phyloP scores from a whole-genome alignment of 2,329 filamentous ascomycete species.

The Phoma herbarum region DNA sequence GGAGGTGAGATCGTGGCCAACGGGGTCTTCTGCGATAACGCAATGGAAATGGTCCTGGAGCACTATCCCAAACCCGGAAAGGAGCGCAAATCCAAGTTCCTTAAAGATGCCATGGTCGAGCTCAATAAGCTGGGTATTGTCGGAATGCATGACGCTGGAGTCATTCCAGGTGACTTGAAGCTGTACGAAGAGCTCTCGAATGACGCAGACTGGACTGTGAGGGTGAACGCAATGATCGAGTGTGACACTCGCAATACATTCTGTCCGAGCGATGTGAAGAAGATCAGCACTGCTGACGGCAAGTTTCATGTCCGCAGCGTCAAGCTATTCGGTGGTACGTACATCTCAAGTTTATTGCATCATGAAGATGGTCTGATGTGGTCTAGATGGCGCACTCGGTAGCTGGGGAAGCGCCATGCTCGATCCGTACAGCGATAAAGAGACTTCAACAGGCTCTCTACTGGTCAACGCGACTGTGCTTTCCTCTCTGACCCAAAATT shows the following conservation, averaged over 20 bases:
- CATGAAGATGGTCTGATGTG: constrained; percentile 22
- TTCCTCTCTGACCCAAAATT: constrained; percentile 62
- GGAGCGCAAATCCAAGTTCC: constrained; percentile 62
- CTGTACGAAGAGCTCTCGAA: constrained; percentile 64
- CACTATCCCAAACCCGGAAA: constrained; percentile 66
- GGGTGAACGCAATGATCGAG: constrained; percentile 75
- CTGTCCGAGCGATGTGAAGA: constrained; percentile 63
- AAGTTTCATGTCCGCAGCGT: constrained; percentile 68
- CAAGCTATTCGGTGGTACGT: constrained; percentile 72
- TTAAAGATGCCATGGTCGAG: constrained; percentile 68
- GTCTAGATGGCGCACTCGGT: constrained; percentile 71
- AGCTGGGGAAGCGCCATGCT: constrained; percentile 77
- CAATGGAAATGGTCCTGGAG: constrained; percentile 68
- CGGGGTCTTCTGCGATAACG: constrained; percentile 78
- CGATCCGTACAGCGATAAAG: constrained; percentile 73
- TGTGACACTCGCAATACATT: constrained; percentile 71
- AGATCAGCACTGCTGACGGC: constrained; percentile 57
- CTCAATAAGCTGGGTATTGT: constrained; percentile 72
- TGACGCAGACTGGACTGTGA: constrained; percentile 65
- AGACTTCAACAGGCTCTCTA: constrained; percentile 69
- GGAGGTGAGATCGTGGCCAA: constrained; percentile 72
- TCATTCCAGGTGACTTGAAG: constrained; percentile 62
- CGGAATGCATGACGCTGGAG: constrained; percentile 74
- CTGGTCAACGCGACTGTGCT: constrained; percentile 71
- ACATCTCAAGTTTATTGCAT: not conserved